These are phyloP conservation scores for Candida lessepsii DNA, from an alignment of 805 yeast genomes.

Conservation along the genomic window DNA sequence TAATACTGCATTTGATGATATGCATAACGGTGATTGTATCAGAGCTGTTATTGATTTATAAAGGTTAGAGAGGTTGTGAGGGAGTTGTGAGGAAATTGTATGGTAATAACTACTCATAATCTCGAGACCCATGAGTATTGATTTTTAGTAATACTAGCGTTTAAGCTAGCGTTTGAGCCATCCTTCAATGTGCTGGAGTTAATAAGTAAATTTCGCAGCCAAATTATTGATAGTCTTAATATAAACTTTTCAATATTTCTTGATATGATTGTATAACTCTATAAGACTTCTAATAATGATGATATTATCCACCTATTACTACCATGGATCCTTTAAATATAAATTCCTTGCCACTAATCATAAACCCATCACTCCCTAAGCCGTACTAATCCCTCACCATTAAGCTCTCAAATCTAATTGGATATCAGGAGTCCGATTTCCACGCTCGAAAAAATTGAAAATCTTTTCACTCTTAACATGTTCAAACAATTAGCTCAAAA, in stretches of 20 bases:
- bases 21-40: slow-evolving; percentile 91
- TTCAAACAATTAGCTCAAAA: slow-evolving; percentile 34
- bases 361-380: too few relatives aligned
- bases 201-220: slow-evolving; percentile 3
- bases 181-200: too few relatives aligned
- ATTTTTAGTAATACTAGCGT: too few relatives aligned
- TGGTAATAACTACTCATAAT: too few relatives aligned
- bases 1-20: slow-evolving; percentile 88
- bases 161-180: too few relatives aligned
- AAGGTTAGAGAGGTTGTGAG: background rate
- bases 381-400: background rate
- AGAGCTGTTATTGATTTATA: slow-evolving; percentile 76
- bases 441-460: slow-evolving; percentile 9
- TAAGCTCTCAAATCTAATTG: slow-evolving; percentile 7
- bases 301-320: too few relatives aligned
- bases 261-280: too few relatives aligned
- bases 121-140: too few relatives aligned
- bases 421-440: slow-evolving; percentile 9
- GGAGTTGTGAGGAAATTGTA: too few relatives aligned
- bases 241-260: background rate
- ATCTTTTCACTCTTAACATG: slow-evolving; percentile 20
- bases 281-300: too few relatives aligned
- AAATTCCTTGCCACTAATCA: too few relatives aligned
- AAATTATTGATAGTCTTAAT: background rate
- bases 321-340: too few relatives aligned